A percentile compares a stretch with the other conserved stretches of the same genome.
Conservation (phyloP, 306 rosid species). For the Sophora flavescens region DNA sequence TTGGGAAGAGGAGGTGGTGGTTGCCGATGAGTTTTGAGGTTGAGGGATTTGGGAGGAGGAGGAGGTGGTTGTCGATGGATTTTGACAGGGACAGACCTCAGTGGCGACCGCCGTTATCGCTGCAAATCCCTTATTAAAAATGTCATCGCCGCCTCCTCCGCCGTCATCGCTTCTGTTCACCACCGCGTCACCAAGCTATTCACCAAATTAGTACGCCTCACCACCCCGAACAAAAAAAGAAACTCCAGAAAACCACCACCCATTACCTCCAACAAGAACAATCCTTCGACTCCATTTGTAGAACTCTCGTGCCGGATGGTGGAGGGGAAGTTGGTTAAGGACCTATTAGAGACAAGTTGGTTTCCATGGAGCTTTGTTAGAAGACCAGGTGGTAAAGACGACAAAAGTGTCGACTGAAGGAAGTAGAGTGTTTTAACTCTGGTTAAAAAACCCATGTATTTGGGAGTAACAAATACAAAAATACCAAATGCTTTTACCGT, state of each 20-base stretch:
- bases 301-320: constrained; percentile 66
- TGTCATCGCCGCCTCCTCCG: constrained; percentile 57
- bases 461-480: no score
- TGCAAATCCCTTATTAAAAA: constrained; percentile 66
- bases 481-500: no score
- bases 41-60: no score
- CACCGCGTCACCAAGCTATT: constrained; percentile 82
- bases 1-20: no score
- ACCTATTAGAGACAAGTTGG: constrained; percentile 64
- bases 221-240: constrained; percentile 61
- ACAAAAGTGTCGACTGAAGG: no score
- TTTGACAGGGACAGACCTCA: no score
- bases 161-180: constrained; percentile 68
- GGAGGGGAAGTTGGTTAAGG: constrained; percentile 83
- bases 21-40: no score
- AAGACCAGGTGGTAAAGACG: no score
- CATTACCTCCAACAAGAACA: constrained; percentile 22
- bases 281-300: constrained; percentile 34
- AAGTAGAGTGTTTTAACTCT: no score
- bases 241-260: constrained; percentile 53
- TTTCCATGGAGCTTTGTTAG: no score
- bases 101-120: constrained; percentile 61
- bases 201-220: constrained; percentile 62
- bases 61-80: no score
- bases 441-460: no score